Base-by-base conservation (phyloP, 2,329 filamentous ascomycete genomes). In the Fusarium guadeloupense region DNA sequence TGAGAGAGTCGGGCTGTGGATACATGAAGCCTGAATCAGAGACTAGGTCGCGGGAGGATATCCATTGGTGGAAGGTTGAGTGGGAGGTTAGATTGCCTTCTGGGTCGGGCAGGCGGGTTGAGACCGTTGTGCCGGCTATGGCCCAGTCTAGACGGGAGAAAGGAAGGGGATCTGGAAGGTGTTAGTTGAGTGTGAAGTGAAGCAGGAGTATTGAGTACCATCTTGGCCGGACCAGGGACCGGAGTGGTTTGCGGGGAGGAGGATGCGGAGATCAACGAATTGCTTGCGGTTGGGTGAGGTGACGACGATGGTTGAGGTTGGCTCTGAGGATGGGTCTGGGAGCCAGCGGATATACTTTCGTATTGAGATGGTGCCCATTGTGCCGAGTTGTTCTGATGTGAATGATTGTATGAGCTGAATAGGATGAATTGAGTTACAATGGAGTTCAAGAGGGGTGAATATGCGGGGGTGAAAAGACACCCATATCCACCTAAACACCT, bases 281-380 rank as follows among this genome's bases (percentile, higher is more conserved):
- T 77, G 80, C n/a, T n/a, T n/a, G 25, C 77, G 77, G 21, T 72
- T 70, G 2, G 84, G 82, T 4, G 85, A 85, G 0, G 88, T 90
- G 39, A 90, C 75, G 12, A 90, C 88, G 5, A 89, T 69, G 0
- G 88, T 90, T 2, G 81, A 82, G 0, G 88, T 90, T 14, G 84
- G 84, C 71, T 90, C 88, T 44, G 74, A 74, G n/a, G 80, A 71
- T 14, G 75, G 69, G 1, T 77, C 79, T 0, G 82, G 81, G 4
- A 83, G 75, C 83, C 85, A 88, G 56, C 81, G 81, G 63, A 89
- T 88, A 60, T 80, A 85, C 42, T 82, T 76, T 39, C 87, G 82
- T 45, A 81, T 70, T 0, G 86, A 89, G 35, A 89, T 84, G 64
- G 76, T 80, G 17, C 70, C 75, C 78, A 80, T 80, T 10, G n/a